phyloP scores from a whole-genome alignment of 1,284 basidiomycete genomes.

The Cutaneotrichosporon dermatis region DNA sequence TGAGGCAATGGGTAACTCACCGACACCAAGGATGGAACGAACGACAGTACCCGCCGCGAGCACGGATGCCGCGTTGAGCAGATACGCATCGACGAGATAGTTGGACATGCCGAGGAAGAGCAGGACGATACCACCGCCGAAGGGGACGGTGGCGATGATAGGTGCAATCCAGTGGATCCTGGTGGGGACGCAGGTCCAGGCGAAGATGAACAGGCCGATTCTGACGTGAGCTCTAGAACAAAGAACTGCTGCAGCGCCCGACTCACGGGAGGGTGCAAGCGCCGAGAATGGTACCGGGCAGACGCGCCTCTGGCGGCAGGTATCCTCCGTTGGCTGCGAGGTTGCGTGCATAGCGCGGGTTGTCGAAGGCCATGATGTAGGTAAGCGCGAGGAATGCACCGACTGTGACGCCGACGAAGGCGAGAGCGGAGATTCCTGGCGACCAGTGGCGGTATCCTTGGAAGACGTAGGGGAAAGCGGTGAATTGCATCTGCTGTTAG shows the following conservation, averaged over 20 bases:
- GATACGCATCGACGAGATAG: slow-evolving; percentile 62
- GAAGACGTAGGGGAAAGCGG: slow-evolving; percentile 45
- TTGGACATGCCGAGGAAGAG: slow-evolving; percentile 27
- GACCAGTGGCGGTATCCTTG: slow-evolving; percentile 37
- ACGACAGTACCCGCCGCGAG: slow-evolving; percentile 64
- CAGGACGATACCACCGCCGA: slow-evolving; percentile 51
- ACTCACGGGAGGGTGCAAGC: slow-evolving; percentile 54
- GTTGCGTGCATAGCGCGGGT: slow-evolving; percentile 25
- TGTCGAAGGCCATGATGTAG: slow-evolving; percentile 52
- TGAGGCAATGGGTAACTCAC: neutral
- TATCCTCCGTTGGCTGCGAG: slow-evolving; percentile 15
- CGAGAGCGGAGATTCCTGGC: slow-evolving; percentile 57
- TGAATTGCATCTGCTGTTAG: slow-evolving; percentile 35
- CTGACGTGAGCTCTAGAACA: neutral
- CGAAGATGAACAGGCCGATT: slow-evolving; percentile 33
- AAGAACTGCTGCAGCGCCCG: no score
- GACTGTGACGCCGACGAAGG: slow-evolving; percentile 62
- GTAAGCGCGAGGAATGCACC: slow-evolving; percentile 57
- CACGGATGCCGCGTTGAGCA: slow-evolving; percentile 53
- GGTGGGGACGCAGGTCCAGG: slow-evolving; percentile 57
- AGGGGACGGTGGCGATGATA: slow-evolving; percentile 59
- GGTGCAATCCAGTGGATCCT: slow-evolving; percentile 60
- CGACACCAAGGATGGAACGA: slow-evolving; percentile 58
- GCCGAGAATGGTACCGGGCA: slow-evolving; percentile 60
- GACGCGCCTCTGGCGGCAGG: slow-evolving; percentile 52